Percentiles rank a stretch among this genome's conserved stretches.
Evolutionary conservation across 164 flowering plant species (phyloP).

Genomic region (Aristolochia fimbriata): DNA sequence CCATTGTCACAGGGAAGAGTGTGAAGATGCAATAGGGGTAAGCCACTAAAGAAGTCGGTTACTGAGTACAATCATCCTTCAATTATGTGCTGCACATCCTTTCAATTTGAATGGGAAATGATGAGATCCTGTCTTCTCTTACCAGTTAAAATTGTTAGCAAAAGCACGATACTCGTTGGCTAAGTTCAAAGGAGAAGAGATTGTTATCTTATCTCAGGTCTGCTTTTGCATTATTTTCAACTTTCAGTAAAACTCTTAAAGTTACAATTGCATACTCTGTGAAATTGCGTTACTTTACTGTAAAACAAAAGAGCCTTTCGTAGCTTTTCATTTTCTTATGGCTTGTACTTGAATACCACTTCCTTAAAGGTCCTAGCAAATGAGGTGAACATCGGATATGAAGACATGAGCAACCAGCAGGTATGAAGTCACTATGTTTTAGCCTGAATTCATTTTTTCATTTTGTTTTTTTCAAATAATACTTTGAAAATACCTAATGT

Average conservation of each 20-base stretch:
- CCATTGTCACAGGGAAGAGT: slow-evolving; percentile 61
- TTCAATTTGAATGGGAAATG: neutral
- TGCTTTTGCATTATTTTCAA: no score
- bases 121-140: slow-evolving; percentile 2
- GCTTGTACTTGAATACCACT: neutral
- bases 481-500: neutral
- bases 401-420: slow-evolving; percentile 92
- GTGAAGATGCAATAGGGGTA: slow-evolving; percentile 89
- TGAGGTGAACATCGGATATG: slow-evolving; percentile 89
- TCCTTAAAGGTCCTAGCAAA: slow-evolving; percentile 68
- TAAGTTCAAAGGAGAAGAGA: slow-evolving; percentile 84
- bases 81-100: no score
- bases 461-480: neutral
- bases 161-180: slow-evolving; percentile 89
- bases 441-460: neutral
- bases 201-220: slow-evolving; percentile 90
- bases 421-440: slow-evolving; percentile 22
- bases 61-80: neutral
- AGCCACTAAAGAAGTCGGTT: slow-evolving; percentile 8
- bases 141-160: slow-evolving; percentile 68
- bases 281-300: no score
- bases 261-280: no score
- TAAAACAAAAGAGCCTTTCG: neutral
- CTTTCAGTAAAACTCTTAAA: no score
- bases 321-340: neutral